Base-by-base conservation (phyloP, 1,139 yeast species). In the Geotrichum candidum region DNA sequence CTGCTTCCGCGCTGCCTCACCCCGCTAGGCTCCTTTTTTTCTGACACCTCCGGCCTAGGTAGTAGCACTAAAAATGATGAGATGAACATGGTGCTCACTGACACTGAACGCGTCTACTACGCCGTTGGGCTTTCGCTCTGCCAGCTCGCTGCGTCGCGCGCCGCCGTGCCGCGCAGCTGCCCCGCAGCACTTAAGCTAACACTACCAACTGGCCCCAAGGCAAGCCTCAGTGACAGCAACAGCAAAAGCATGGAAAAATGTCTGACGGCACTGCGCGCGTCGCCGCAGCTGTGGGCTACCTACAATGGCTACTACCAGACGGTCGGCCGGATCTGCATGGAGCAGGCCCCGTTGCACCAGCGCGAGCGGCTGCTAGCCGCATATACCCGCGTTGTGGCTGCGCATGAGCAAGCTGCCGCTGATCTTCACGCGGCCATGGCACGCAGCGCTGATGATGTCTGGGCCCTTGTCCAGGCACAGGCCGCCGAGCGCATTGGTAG, bases 271-370 rank as follows among this genome's bases (percentile, higher is more conserved):
- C 50, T 61, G 2, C 60, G 55, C 33, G 51, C 50, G 22, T 38
- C 56, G 22, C 54, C 61, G 2, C 63, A 54, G 23, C 51, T 56
- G 54, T 61, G 63, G 63, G 58, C 63, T 13, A 61, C 61, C 5
- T 61, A 54, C 31, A 57, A 54, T 35, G 61, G 61, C 22, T 61
- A 61, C 57, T 61, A 57, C 54, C 61, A 57, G 45, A 57, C 51
- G n/a, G 58, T 58, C 18, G 58, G 58, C 38, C 22, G 50, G n/a
- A 31, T 57, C 33, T 61, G 63, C 54, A 27, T 55, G 4, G 58
- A 60, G 27, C 60, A 57, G 22, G 54, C 53, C 5, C 54, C 54
- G 7, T n/a, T 41, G 7, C 56, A 51, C 33, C 61, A 59, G 45
- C 51, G 61, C 10, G 61, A 59, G 38, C 41, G 56, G 18, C 56